Conservation (phyloP, 768 basidiomycete species). For the Russula dissimulans region DNA sequence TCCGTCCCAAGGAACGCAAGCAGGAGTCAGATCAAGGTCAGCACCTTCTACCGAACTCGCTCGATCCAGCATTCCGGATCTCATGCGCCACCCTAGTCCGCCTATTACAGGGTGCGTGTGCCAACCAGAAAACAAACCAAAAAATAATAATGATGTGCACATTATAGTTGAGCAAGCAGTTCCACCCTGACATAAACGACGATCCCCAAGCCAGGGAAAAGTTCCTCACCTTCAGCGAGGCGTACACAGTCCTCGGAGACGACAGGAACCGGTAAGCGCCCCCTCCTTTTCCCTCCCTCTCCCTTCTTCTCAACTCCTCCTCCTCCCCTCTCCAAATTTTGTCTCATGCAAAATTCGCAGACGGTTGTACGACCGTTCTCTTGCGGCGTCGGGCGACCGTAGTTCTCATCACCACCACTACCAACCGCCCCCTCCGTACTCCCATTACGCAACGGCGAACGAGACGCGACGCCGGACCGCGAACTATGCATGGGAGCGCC, state of each 20-base stretch:
- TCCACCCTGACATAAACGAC: conserved; percentile 37
- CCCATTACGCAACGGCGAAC: conserved; percentile 22
- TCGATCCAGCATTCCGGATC: background rate
- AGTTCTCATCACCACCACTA: background rate
- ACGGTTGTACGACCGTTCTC: conserved; percentile 29
- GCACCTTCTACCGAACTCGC: background rate
- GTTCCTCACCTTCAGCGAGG: conserved; percentile 40
- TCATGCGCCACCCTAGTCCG: conserved; percentile 22
- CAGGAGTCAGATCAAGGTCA: conserved; percentile 30
- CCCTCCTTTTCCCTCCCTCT: background rate
- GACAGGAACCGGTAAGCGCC: conserved; percentile 35
- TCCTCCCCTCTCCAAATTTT: background rate
- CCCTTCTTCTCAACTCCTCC: background rate
- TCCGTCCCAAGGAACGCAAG: conserved; percentile 28
- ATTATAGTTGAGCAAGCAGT: conserved; percentile 37
- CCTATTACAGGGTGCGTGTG: conserved; percentile 30
- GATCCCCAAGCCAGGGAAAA: conserved; percentile 32
- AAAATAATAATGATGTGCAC: too few species aligned
- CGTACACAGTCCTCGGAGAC: conserved; percentile 37
- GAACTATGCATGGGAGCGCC: conserved; percentile 31
- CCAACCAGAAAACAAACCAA: too few species aligned
- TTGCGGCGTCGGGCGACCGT: background rate
- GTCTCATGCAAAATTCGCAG: conserved; percentile 12
- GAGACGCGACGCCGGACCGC: conserved; percentile 28
- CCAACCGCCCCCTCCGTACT: conserved; percentile 10